phyloP scores from a whole-genome alignment of 2,329 filamentous ascomycete genomes.

The Aspergillus fischeri region DNA sequence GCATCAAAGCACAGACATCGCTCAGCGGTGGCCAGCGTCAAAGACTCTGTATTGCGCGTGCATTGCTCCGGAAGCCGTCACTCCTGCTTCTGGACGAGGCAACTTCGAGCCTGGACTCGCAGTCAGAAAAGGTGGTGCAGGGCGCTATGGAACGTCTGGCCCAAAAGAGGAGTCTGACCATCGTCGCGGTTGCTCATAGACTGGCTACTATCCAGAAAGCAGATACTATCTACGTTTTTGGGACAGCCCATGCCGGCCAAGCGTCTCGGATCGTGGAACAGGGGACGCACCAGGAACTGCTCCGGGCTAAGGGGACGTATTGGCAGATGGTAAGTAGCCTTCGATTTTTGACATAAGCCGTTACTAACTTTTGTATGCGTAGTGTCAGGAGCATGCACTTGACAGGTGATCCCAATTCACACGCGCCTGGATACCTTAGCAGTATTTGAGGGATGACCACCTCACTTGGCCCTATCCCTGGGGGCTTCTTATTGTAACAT shows the following conservation, averaged over 20 bases:
- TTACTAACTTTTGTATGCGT: neutral
- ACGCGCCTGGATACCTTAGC: neutral
- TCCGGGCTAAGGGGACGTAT: constrained; percentile 48
- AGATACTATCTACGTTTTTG: constrained; percentile 75
- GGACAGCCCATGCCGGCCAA: constrained; percentile 46
- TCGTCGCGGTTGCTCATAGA: constrained; percentile 73
- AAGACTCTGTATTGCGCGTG: constrained; percentile 53
- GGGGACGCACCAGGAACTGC: constrained; percentile 57
- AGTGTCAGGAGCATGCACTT: neutral
- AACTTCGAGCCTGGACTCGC: constrained; percentile 58
- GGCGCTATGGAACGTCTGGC: constrained; percentile 61
- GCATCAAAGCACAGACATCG: constrained; percentile 45
- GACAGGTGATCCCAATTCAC: neutral
- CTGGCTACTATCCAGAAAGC: constrained; percentile 74
- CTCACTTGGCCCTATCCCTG: too few species aligned
- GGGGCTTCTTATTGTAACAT: too few species aligned
- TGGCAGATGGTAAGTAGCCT: constrained; percentile 48
- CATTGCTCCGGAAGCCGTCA: constrained; percentile 49
- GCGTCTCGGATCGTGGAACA: constrained; percentile 52
- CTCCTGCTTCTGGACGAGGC: constrained; percentile 58
- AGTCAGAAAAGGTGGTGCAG: constrained; percentile 65
- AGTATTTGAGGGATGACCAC: too few species aligned
- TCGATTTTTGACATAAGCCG: neutral
- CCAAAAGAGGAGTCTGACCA: constrained; percentile 55
- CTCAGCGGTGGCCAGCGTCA: constrained; percentile 56